Conservation (phyloP, 257 asterid species). For the Nicotiana undulata region DNA sequence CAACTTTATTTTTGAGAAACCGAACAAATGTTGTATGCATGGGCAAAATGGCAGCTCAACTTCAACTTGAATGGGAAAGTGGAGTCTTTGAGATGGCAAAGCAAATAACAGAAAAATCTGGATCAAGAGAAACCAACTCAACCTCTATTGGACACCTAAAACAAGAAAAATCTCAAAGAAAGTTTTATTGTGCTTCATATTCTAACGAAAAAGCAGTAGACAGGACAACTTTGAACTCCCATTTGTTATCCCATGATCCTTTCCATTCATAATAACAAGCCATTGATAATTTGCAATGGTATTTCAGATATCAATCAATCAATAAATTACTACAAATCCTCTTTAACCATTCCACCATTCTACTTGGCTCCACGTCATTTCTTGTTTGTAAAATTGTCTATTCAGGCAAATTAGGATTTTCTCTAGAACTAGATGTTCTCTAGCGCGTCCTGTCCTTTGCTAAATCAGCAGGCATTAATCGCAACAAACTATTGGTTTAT, state of each 20-base stretch:
- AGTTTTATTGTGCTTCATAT: background rate
- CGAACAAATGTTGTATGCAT: background rate
- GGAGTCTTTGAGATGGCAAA: background rate
- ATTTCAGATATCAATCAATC: background rate
- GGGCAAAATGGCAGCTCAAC: background rate
- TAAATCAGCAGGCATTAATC: too few species aligned
- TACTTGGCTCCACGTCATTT: too few species aligned
- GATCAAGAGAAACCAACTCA: background rate
- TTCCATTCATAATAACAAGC: background rate
- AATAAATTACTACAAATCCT: background rate
- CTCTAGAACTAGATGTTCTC: too few species aligned
- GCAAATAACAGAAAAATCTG: background rate
- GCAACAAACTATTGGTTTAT: too few species aligned
- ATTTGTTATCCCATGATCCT: background rate
- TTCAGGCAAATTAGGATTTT: too few species aligned
- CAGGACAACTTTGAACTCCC: background rate
- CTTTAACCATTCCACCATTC: too few species aligned
- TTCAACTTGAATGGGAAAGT: background rate
- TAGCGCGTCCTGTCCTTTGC: too few species aligned
- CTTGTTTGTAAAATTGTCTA: too few species aligned
- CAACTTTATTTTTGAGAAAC: background rate
- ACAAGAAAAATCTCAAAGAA: background rate
- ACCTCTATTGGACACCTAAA: background rate
- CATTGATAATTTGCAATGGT: background rate
- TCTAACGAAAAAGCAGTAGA: background rate